Evolutionary conservation across 1,284 basidiomycete genomes (phyloP).

Genomic region (Taiwanofungus camphoratus): DNA sequence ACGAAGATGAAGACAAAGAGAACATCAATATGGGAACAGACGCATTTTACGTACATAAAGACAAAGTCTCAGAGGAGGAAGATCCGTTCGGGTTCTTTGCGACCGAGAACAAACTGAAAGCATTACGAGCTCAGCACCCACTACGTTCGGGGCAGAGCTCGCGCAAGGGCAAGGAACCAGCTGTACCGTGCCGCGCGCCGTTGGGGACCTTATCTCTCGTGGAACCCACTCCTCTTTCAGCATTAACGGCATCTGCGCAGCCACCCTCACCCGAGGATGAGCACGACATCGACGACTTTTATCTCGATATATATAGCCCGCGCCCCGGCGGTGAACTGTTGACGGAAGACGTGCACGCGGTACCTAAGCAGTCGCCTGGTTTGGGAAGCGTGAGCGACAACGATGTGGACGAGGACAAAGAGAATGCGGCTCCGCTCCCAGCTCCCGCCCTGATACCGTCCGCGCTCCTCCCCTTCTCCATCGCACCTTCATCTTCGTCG

Average conservation of each 20-base stretch:
- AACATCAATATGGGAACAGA: slow-evolving; percentile 11
- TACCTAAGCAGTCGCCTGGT: not conserved
- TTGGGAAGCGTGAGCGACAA: not conserved
- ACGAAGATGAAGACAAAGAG: slow-evolving; percentile 13
- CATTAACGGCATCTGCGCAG: slow-evolving; percentile 7
- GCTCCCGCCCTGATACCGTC: slow-evolving; percentile 8
- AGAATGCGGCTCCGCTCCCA: slow-evolving; percentile 10
- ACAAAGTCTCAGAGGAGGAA: slow-evolving; percentile 8
- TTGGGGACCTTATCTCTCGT: slow-evolving; percentile 17
- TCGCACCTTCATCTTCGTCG: slow-evolving; percentile 13
- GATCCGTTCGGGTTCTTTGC: slow-evolving; percentile 43
- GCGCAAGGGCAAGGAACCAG: slow-evolving; percentile 7
- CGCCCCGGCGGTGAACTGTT: not conserved
- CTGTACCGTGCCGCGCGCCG: slow-evolving; percentile 13
- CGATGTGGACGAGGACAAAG: slow-evolving; percentile 15
- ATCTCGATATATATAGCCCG: slow-evolving; percentile 11
- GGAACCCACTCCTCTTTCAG: slow-evolving; percentile 12
- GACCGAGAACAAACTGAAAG: slow-evolving; percentile 34
- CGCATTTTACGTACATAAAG: slow-evolving; percentile 6
- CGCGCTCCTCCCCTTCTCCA: slow-evolving; percentile 5
- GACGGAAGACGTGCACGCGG: not conserved
- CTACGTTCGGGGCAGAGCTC: slow-evolving; percentile 5
- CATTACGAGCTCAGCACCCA: slow-evolving; percentile 14
- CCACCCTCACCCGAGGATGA: slow-evolving; percentile 14
- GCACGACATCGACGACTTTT: slow-evolving; percentile 22